Conservation (phyloP, 805 yeast genomes). For the Suhomyces tanzawaensis region DNA sequence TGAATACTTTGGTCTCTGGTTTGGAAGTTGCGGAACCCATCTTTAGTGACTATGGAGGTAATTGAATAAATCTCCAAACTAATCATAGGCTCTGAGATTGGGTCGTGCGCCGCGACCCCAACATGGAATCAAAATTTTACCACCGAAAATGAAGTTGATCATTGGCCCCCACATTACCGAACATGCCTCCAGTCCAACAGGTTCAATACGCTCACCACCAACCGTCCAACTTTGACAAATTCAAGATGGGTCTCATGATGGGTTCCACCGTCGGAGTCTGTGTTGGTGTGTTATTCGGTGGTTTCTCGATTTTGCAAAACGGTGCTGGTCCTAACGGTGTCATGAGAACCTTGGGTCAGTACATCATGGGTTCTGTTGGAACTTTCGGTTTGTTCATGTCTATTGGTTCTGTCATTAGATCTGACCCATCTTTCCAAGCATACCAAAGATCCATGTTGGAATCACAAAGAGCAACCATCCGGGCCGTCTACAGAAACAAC, state of each 20-base stretch:
- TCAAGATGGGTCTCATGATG: constrained; percentile 98
- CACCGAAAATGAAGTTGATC: background rate
- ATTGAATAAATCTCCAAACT: background rate
- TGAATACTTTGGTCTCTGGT: constrained; percentile 63
- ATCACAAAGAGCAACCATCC: constrained; percentile 27
- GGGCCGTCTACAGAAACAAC: constrained; percentile 24
- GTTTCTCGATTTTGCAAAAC: constrained; percentile 81
- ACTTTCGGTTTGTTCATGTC: constrained; percentile 97
- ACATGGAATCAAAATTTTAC: constrained; percentile 2
- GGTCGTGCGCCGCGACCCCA: constrained; percentile 4
- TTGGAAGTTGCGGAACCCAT: constrained; percentile 65
- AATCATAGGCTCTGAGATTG: constrained; percentile 2
- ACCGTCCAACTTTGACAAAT: constrained; percentile 90
- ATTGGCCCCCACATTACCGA: background rate
- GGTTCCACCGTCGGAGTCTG: constrained; percentile 92
- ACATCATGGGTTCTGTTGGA: constrained; percentile 93
- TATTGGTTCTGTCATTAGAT: constrained; percentile 87
- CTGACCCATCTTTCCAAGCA: constrained; percentile 47
- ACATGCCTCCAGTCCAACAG: constrained; percentile 69
- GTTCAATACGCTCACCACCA: constrained; percentile 52
- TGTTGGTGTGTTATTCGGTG: constrained; percentile 93
- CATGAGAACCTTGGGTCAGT: constrained; percentile 94
- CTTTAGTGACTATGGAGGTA: background rate
- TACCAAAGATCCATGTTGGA: constrained; percentile 27
- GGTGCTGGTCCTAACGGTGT: constrained; percentile 99